phyloP scores from a whole-genome alignment of 2,329 filamentous ascomycete species.

The Fusarium sp. region DNA sequence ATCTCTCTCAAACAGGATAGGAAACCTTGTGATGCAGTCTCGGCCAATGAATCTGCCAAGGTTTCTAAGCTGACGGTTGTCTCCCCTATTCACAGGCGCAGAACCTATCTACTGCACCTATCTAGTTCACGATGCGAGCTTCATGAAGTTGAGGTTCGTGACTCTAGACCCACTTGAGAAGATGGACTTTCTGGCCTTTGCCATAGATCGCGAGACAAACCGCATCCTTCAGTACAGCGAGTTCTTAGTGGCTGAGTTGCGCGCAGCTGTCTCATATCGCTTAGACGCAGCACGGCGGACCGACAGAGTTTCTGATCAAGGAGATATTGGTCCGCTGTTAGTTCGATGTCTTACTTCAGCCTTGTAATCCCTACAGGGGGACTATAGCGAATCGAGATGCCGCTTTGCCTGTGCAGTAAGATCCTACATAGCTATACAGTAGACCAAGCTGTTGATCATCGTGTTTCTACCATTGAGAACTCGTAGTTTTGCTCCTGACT shows the following conservation, averaged over 20 bases:
- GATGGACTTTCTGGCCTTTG: slow-evolving; percentile 23
- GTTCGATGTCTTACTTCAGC: slow-evolving; percentile 17
- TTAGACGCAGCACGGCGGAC: neutral
- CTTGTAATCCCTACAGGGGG: slow-evolving; percentile 11
- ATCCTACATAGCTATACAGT: neutral
- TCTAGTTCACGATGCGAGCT: neutral
- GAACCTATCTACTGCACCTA: neutral
- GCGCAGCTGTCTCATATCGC: neutral
- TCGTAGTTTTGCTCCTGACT: neutral
- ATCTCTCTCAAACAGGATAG: neutral
- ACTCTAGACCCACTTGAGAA: slow-evolving; percentile 1
- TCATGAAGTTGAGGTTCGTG: neutral
- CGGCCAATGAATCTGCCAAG: slow-evolving; percentile 6
- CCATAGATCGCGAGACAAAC: slow-evolving; percentile 19
- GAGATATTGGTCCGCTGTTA: slow-evolving; percentile 17
- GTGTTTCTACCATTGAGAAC: neutral
- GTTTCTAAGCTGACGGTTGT: neutral
- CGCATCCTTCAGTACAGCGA: slow-evolving; percentile 11
- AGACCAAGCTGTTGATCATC: slow-evolving; percentile 5
- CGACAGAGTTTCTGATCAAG: slow-evolving; percentile 2
- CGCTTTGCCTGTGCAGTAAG: neutral
- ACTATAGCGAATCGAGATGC: neutral
- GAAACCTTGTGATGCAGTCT: slow-evolving; percentile 5
- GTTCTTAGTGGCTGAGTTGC: slow-evolving; percentile 32
- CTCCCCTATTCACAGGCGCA: neutral